Evolutionary conservation across 495 filamentous ascomycete genomes (phyloP).

Genomic region (Articulospora tetracladia): DNA sequence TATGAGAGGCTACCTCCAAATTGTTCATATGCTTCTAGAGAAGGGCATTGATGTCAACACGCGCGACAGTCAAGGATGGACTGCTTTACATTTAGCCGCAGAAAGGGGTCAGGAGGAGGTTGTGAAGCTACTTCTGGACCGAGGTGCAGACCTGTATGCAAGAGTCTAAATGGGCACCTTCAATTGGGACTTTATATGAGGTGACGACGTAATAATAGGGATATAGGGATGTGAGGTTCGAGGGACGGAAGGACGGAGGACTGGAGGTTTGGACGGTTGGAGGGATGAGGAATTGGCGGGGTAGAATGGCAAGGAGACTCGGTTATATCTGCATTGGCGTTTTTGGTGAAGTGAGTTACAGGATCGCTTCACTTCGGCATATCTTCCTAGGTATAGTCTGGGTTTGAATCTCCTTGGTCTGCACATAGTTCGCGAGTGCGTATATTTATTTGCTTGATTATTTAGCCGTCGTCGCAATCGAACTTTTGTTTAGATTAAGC

Average conservation of each 20-base stretch:
- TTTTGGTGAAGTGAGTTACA: neutral
- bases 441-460: no score
- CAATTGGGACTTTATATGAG: no score
- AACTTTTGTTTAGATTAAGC: no score
- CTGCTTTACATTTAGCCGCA: slow-evolving; percentile 39
- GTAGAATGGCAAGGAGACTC: no score
- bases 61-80: slow-evolving; percentile 5
- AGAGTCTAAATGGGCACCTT: neutral
- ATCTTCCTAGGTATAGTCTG: no score
- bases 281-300: neutral
- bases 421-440: no score
- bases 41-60: slow-evolving; percentile 22
- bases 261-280: neutral
- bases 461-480: no score
- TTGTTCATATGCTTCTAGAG: slow-evolving; percentile 20
- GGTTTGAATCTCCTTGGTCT: no score
- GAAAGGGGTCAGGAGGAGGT: slow-evolving; percentile 33
- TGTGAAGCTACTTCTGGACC: slow-evolving; percentile 34
- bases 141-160: slow-evolving; percentile 32
- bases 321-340: neutral
- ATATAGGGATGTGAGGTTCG: no score
- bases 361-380: no score
- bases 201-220: no score
- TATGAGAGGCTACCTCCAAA: neutral
- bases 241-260: no score